Base-by-base conservation (phyloP, 768 basidiomycete species). In the Serpula lacrymans region DNA sequence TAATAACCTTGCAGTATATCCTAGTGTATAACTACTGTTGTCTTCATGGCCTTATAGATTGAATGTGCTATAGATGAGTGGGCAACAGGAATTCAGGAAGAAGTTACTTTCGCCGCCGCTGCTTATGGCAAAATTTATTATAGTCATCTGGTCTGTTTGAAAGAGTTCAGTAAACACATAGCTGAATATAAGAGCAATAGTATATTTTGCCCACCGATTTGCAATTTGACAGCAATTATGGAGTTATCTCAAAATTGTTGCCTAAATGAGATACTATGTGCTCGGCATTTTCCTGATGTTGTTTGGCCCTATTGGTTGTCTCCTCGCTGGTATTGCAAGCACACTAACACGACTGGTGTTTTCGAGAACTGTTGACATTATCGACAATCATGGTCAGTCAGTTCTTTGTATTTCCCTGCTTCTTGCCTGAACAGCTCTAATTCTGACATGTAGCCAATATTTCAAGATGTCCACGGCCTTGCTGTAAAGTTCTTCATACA, bases 401-500 rank as follows among this genome's bases (percentile, higher is more conserved):
- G n/a, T n/a, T n/a, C n/a, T n/a, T n/a, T n/a, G n/a, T n/a, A n/a
- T n/a, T n/a, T n/a, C n/a, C n/a, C n/a, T n/a, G n/a, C n/a, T n/a
- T n/a, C n/a, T n/a, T n/a, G n/a, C n/a, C n/a, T n/a, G n/a, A n/a
- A n/a, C n/a, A n/a, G n/a, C n/a, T n/a, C n/a, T n/a, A n/a, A n/a
- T n/a, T n/a, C n/a, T n/a, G n/a, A n/a, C n/a, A n/a, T n/a, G 2
- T 45, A 86, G 83, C 78, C 80, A 34, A 78, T 88, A 43, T 88
- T 88, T 42, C 83, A 86, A 57, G 85, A 85, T 50, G 58, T 51
- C 46, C 77, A 73, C 52, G 80, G 80, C 27, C 60, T 84, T 37
- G 75, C 84, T 3, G 63, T 87, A 70, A 90, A 89, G 54, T 90
- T 90, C 56, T 90, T 89, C 58, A 75, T 90, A 14, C 87, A 89